phyloP scores from a whole-genome alignment of 306 rosid species.

The Acacia melanoxylon region DNA sequence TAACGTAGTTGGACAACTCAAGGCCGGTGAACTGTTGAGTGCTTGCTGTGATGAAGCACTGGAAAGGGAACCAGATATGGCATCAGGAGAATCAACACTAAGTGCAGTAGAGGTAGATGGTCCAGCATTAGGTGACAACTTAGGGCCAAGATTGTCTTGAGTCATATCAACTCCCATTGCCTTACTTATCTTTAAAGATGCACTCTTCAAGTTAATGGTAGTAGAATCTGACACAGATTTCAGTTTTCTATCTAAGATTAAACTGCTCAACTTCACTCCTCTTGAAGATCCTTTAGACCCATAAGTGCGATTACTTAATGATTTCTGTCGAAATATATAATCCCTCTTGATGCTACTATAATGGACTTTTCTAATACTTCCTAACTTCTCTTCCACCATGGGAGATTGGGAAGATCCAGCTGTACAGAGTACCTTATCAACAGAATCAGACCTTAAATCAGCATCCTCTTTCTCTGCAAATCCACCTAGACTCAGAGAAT shows the following conservation, averaged over 20 bases:
- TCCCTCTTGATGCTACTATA: slow-evolving; percentile 70
- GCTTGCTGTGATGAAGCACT: slow-evolving; percentile 32
- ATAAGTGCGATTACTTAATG: slow-evolving; percentile 61
- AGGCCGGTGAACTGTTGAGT: slow-evolving; percentile 26
- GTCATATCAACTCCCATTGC: slow-evolving; percentile 63
- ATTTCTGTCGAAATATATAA: slow-evolving; percentile 77
- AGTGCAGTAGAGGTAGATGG: slow-evolving; percentile 46
- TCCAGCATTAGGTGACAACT: slow-evolving; percentile 46
- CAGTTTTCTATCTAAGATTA: slow-evolving; percentile 72
- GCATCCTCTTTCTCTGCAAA: slow-evolving; percentile 48
- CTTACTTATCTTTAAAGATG: slow-evolving; percentile 74
- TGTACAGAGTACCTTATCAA: slow-evolving; percentile 47
- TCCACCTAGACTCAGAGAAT: slow-evolving; percentile 43
- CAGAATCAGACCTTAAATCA: slow-evolving; percentile 40
- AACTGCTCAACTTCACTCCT: slow-evolving; percentile 69
- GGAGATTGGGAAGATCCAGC: slow-evolving; percentile 56
- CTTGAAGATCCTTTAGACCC: slow-evolving; percentile 80
- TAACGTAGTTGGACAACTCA: slow-evolving; percentile 39
- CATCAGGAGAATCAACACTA: slow-evolving; percentile 43
- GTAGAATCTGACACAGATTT: slow-evolving; percentile 71
- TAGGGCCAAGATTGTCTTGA: slow-evolving; percentile 49
- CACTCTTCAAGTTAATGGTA: slow-evolving; percentile 62
- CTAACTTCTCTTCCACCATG: slow-evolving; percentile 55
- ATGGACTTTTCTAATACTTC: slow-evolving; percentile 56
- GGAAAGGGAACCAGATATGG: slow-evolving; percentile 37